phyloP scores from a whole-genome alignment of 768 basidiomycete genomes.

The Leucogyrophana mollusca region DNA sequence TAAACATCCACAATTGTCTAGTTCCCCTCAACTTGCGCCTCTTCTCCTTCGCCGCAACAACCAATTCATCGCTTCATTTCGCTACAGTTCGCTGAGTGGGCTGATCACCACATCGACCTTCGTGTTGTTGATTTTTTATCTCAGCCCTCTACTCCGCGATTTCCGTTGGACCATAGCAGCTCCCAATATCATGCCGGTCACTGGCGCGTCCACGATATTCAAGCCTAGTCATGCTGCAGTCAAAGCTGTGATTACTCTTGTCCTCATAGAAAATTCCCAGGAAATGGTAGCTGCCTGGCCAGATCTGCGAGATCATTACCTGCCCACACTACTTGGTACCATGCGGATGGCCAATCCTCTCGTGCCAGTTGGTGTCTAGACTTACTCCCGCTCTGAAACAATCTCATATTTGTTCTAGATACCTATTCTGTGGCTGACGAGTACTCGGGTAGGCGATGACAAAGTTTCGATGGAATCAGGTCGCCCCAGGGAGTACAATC shows the following conservation, averaged over 20 bases:
- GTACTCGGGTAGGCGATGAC: conserved; percentile 37
- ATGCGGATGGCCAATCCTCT: conserved; percentile 38
- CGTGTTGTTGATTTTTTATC: background rate
- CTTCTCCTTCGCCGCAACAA: background rate
- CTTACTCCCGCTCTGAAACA: background rate
- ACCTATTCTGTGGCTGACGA: conserved; percentile 46
- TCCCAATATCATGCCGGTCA: conserved; percentile 9
- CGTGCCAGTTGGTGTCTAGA: conserved; percentile 36
- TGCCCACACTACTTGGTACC: conserved; percentile 41
- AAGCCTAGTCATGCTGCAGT: conserved; percentile 8
- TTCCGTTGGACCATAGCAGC: conserved; percentile 15
- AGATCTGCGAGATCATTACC: conserved; percentile 47
- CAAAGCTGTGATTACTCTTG: conserved; percentile 33
- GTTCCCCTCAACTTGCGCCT: conserved; percentile 1
- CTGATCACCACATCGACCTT: background rate
- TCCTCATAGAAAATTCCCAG: conserved; percentile 58
- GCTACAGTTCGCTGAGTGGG: conserved; percentile 4
- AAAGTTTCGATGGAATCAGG: conserved; percentile 14
- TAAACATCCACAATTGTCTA: conserved; percentile 11
- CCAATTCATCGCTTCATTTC: conserved; percentile 8
- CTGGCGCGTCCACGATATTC: conserved; percentile 19
- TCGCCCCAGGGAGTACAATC: conserved; percentile 41
- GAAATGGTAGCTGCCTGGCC: conserved; percentile 44
- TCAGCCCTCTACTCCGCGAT: background rate
- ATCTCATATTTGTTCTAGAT: conserved; percentile 13